Percentiles rank a stretch among this genome's conserved stretches.
These are phyloP conservation scores for Panicum virgatum DNA, from an alignment of 202 grass and related monocot species.

Conservation along the genomic window DNA sequence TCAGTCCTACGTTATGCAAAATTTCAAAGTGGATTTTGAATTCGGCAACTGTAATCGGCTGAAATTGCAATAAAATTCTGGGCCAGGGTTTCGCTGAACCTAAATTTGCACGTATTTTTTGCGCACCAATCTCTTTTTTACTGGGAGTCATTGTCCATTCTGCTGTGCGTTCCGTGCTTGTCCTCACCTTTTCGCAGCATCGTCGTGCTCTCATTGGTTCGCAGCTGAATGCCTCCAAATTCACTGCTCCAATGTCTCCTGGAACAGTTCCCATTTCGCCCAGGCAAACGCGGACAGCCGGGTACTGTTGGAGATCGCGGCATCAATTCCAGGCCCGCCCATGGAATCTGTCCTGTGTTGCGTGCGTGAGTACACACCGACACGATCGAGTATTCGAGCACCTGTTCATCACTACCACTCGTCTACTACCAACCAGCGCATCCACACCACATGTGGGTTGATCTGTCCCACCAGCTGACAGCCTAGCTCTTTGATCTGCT, in stretches of 20 bases:
- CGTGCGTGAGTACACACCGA: slow-evolving; percentile 10
- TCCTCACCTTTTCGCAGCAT: background rate
- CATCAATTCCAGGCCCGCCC: background rate
- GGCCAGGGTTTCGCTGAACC: background rate
- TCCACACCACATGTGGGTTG: background rate
- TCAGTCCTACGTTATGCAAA: background rate
- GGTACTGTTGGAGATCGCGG: background rate
- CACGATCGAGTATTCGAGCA: slow-evolving; percentile 28
- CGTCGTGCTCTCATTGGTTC: background rate
- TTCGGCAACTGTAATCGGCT: background rate
- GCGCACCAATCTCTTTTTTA: background rate
- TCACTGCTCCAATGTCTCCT: background rate
- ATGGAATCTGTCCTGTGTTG: background rate
- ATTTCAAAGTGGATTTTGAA: background rate
- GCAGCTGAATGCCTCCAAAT: background rate
- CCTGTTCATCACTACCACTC: background rate
- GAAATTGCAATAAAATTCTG: background rate
- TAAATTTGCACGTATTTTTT: background rate
- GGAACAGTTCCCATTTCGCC: background rate
- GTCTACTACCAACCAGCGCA: background rate
- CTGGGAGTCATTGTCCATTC: background rate
- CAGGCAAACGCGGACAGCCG: background rate
- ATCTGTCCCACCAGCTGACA: background rate
- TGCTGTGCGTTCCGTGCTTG: background rate
- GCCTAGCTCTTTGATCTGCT: too few relatives aligned